A percentile compares a stretch with the other conserved stretches of the same genome.
Evolutionary conservation across 768 basidiomycete species (phyloP).

Genomic region (Steccherinum ochraceum): DNA sequence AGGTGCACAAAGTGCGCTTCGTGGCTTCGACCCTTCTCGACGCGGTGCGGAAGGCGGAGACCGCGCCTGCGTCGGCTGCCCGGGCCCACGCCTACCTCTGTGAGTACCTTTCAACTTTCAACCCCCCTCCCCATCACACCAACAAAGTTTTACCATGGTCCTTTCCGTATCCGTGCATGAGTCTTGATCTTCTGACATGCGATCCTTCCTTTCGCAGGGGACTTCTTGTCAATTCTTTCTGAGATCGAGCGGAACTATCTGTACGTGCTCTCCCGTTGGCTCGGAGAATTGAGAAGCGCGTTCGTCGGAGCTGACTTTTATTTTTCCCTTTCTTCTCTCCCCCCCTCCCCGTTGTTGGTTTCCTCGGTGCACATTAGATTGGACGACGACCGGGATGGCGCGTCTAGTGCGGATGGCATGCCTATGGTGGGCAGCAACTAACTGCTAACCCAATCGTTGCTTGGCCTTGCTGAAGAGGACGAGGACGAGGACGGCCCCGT

Average conservation of each 20-base stretch:
- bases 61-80: slow-evolving; percentile 72
- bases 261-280: slow-evolving; percentile 33
- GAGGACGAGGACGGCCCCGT: too few species aligned
- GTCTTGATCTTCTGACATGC: too few species aligned
- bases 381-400: slow-evolving; percentile 65
- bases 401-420: slow-evolving; percentile 54
- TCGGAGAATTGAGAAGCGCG: slow-evolving; percentile 3
- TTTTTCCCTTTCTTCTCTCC: background rate
- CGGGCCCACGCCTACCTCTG: slow-evolving; percentile 85
- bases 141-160: background rate
- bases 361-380: slow-evolving; percentile 35
- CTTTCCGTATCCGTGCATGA: background rate
- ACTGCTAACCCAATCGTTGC: too few species aligned
- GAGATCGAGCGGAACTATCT: slow-evolving; percentile 91
- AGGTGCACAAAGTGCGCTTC: slow-evolving; percentile 91
- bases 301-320: slow-evolving; percentile 1
- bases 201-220: slow-evolving; percentile 47
- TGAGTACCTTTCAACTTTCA: slow-evolving; percentile 31
- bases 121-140: slow-evolving; percentile 1
- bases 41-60: slow-evolving; percentile 75
- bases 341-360: too few species aligned
- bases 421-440: slow-evolving; percentile 21
- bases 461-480: too few species aligned
- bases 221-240: slow-evolving; percentile 85
- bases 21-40: slow-evolving; percentile 88